phyloP scores from a whole-genome alignment of 371 early-diverging fungal genomes.

The Gilbertella persicaria region DNA sequence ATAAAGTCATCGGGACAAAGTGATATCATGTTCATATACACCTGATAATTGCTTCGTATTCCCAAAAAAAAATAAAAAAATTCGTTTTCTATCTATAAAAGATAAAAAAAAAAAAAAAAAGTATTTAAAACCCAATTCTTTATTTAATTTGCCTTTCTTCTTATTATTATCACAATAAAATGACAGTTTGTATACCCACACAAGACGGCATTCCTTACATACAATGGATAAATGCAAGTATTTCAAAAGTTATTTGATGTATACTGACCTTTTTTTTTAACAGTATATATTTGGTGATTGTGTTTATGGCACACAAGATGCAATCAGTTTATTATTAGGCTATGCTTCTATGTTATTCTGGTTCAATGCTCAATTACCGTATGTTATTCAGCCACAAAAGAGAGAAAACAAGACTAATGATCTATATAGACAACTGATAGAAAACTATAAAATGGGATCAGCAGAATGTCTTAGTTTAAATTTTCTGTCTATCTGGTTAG shows the following conservation, averaged over 20 bases:
- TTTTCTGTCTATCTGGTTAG: constrained; percentile 69
- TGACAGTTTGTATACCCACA: constrained; percentile 33
- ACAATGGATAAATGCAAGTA: constrained; percentile 40
- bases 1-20: too few species aligned
- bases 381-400: constrained; percentile 27
- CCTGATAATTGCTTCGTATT: too few species aligned
- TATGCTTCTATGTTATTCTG: constrained; percentile 67
- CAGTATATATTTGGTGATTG: constrained; percentile 54
- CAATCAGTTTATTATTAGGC: constrained; percentile 46
- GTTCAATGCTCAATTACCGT: constrained; percentile 78
- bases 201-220: constrained; percentile 31
- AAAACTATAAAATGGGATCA: constrained; percentile 56
- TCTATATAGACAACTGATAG: constrained; percentile 50
- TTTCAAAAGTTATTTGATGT: not conserved
- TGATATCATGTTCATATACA: too few species aligned
- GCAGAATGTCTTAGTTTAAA: constrained; percentile 55
- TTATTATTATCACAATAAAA: constrained; percentile 9
- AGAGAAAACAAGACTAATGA: not conserved
- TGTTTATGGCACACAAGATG: constrained; percentile 42
- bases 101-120: not conserved
- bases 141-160: constrained; percentile 9
- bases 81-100: not conserved
- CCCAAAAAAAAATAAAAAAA: too few species aligned
- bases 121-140: not conserved
- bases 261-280: not conserved